phyloP scores from a whole-genome alignment of 805 yeast genomes.

The Metschnikowia peoriensis region DNA sequence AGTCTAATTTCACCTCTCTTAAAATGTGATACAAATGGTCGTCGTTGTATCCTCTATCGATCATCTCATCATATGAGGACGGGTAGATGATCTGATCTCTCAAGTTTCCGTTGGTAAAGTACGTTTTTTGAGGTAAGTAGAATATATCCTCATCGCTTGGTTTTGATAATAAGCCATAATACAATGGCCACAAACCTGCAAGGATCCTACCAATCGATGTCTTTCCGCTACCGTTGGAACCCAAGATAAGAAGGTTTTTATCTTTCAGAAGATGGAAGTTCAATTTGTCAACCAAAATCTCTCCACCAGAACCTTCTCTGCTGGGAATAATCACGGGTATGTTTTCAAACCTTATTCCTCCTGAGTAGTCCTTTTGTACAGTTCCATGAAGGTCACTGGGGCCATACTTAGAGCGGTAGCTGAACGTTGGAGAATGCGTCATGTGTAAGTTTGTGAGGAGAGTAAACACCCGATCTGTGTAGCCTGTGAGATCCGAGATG shows the following conservation, averaged over 20 bases:
- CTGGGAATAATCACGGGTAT: slow-evolving; percentile 82
- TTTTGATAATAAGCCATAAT: slow-evolving; percentile 75
- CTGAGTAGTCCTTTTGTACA: slow-evolving; percentile 64
- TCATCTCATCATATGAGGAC: slow-evolving; percentile 70
- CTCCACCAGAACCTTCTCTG: slow-evolving; percentile 55
- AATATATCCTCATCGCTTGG: slow-evolving; percentile 68
- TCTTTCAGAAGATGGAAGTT: slow-evolving; percentile 58
- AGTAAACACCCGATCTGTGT: slow-evolving; percentile 80
- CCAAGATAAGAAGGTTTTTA: slow-evolving; percentile 74
- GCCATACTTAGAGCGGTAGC: slow-evolving; percentile 46
- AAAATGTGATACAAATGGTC: slow-evolving; percentile 64
- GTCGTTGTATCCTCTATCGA: slow-evolving; percentile 69
- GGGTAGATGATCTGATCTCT: slow-evolving; percentile 94
- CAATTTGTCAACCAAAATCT: slow-evolving; percentile 56
- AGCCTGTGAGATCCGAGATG: slow-evolving; percentile 85
- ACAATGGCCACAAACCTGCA: slow-evolving; percentile 91
- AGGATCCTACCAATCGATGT: slow-evolving; percentile 79
- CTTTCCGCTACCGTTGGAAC: slow-evolving; percentile 89
- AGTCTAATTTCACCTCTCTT: slow-evolving; percentile 75
- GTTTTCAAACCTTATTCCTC: slow-evolving; percentile 78
- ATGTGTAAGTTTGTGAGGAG: slow-evolving; percentile 75
- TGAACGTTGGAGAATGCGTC: slow-evolving; percentile 65
- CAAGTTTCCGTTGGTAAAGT: slow-evolving; percentile 77
- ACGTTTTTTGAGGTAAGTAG: slow-evolving; percentile 84
- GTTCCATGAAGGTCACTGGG: slow-evolving; percentile 70